Base-by-base conservation (phyloP, 306 rosid species). In the Rosa chinensis region DNA sequence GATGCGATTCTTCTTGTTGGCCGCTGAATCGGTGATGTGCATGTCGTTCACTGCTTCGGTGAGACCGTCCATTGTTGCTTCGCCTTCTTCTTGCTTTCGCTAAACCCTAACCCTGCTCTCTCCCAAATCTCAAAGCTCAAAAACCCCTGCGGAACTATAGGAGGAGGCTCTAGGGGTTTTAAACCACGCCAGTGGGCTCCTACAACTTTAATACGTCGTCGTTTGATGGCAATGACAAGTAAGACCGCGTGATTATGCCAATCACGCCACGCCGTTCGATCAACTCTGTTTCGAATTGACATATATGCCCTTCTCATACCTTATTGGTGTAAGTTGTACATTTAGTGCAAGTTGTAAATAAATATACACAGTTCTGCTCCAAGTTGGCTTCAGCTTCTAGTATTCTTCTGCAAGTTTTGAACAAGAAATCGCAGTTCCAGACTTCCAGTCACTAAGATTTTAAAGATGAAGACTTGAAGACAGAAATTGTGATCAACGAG, bases 1-100 rank as follows among this genome's bases (percentile, higher is more conserved):
- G 82, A 91, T 91, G 39, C 96, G 96, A 76, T 89, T 91, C 83
- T 91, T 91, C 66, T 63, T 61, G 76, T 63, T 61, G 69, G 48
- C 12, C 6, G 58, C 52, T 1, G 89, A 62, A 72, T 89, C 96
- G 3, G 87, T 20, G 78, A 89, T 78, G 63, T 77, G 80, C 71
- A 91, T 55, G 85, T 85, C 85, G 76, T 88, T 83, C 43, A 88
- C 90, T 62, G 80, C 90, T 72, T 88, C 93, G 0, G 90, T 80
- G 70, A 89, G 81, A 48, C 82, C 88, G 75, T 91, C 93, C 92
- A 86, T 91, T 21, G 6, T 50, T 14, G 7, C 66, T 63, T 63
- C 10, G 43, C 39, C 53, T 37, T 39, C 21, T 21, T 20, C 23
- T 48, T n/a, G 35, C 5, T 47, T 50, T 59, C 43, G 18, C 5